Percentiles rank a stretch among this genome's conserved stretches.
phyloP scores from a whole-genome alignment of 306 rosid species.

The Ceratonia siliqua region DNA sequence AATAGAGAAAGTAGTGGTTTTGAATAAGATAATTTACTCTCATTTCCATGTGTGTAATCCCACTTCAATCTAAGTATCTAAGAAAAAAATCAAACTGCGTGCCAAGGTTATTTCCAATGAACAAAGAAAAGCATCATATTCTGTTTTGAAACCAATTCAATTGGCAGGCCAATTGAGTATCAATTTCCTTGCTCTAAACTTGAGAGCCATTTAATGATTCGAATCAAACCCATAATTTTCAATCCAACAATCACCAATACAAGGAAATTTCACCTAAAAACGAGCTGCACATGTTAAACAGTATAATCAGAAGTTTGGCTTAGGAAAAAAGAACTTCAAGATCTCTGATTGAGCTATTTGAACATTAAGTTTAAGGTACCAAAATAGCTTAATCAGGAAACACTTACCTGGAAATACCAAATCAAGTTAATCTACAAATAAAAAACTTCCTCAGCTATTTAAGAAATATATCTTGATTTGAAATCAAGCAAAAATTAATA shows the following conservation, averaged over 20 bases:
- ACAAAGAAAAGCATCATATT: background rate
- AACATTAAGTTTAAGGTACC: background rate
- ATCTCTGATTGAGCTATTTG: background rate
- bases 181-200: background rate
- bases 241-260: background rate
- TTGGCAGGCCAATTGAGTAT: background rate
- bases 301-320: background rate
- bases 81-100: background rate
- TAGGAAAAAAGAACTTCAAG: background rate
- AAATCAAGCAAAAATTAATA: background rate
- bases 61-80: background rate
- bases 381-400: background rate
- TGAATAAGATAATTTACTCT: background rate
- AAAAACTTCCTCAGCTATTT: background rate
- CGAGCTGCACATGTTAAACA: background rate
- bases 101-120: background rate
- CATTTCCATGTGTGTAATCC: background rate
- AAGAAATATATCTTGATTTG: conserved; percentile 35
- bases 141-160: background rate
- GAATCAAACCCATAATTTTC: background rate
- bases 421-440: background rate
- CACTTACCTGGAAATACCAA: background rate
- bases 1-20: background rate
- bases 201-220: background rate
- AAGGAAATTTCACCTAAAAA: background rate